phyloP scores from a whole-genome alignment of 352 stramenopile species.

The Phytophthora pini region DNA sequence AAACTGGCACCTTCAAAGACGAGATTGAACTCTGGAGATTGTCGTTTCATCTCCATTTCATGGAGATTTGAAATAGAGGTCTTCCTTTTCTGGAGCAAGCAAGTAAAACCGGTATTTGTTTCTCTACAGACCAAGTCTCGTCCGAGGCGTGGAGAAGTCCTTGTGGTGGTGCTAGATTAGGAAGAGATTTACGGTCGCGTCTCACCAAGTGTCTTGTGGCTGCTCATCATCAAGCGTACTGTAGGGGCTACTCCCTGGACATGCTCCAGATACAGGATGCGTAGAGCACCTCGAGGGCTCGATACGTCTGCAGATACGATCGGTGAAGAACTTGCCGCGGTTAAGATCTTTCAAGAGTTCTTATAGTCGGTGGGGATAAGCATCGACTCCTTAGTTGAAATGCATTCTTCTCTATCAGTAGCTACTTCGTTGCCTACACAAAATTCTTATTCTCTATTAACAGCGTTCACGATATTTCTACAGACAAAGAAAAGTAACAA shows the following conservation, averaged over 20 bases:
- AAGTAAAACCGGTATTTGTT: neutral
- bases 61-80: neutral
- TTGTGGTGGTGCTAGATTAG: no score
- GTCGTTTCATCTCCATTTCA: neutral
- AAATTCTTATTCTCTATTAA: conserved; percentile 4
- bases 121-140: neutral
- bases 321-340: neutral
- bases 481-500: conserved; percentile 8
- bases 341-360: conserved; percentile 10
- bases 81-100: neutral
- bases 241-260: no score
- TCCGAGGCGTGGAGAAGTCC: neutral
- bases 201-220: no score
- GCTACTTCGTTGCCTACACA: neutral
- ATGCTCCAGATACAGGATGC: neutral
- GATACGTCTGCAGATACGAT: neutral
- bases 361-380: neutral
- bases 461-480: conserved; percentile 2
- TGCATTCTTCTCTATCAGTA: conserved; percentile 3
- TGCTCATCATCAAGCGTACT: no score
- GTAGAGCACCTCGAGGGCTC: neutral
- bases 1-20: neutral
- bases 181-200: no score
- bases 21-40: neutral
- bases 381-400: neutral